phyloP scores from a whole-genome alignment of 768 basidiomycete species.

The Saitozyma sp. region DNA sequence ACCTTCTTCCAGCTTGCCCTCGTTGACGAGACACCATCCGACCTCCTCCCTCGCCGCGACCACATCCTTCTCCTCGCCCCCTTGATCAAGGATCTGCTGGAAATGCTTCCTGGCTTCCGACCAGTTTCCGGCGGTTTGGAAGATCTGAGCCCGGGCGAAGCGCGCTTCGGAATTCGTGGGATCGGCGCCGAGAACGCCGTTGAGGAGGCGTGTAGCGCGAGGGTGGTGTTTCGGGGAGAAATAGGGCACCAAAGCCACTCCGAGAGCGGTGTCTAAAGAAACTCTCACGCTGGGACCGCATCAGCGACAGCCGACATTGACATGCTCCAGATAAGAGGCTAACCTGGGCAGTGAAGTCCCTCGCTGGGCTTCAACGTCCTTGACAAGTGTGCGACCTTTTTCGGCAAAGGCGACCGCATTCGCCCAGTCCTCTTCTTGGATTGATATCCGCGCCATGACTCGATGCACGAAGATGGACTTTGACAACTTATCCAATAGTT shows the following conservation, averaged over 20 bases:
- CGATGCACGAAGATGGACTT: slow-evolving; percentile 69
- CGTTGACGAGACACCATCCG: slow-evolving; percentile 77
- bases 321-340: slow-evolving; percentile 51
- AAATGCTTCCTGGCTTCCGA: slow-evolving; percentile 66
- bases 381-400: slow-evolving; percentile 64
- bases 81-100: slow-evolving; percentile 58
- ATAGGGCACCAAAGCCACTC: slow-evolving; percentile 75
- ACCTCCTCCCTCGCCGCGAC: slow-evolving; percentile 70
- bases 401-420: slow-evolving; percentile 72
- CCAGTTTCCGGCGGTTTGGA: slow-evolving; percentile 68
- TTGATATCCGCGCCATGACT: slow-evolving; percentile 66
- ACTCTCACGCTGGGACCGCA: slow-evolving; percentile 19
- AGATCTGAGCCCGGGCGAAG: slow-evolving; percentile 73
- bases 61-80: slow-evolving; percentile 18
- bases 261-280: slow-evolving; percentile 70
- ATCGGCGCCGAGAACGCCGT: slow-evolving; percentile 66
- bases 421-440: slow-evolving; percentile 69
- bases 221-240: slow-evolving; percentile 87
- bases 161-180: slow-evolving; percentile 67
- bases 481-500: slow-evolving; percentile 51
- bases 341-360: slow-evolving; percentile 59
- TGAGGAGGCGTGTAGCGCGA: slow-evolving; percentile 71
- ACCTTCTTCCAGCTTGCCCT: slow-evolving; percentile 44
- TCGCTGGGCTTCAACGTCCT: slow-evolving; percentile 60
- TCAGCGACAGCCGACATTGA: background rate